Conservation (phyloP, 129 eudicot species). For the Deinandra increscens region DNA sequence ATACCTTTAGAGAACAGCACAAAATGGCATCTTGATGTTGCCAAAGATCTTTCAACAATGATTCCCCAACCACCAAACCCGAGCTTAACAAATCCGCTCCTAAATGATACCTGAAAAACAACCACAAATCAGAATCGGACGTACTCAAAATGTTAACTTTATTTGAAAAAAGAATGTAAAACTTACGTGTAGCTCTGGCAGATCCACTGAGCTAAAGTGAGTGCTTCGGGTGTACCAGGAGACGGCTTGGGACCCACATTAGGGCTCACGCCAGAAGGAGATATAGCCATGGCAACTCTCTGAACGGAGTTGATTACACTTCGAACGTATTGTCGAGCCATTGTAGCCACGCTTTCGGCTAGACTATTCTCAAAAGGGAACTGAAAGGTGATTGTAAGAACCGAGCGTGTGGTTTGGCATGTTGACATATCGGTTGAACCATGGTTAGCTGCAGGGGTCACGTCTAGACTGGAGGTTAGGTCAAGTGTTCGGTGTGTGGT, state of each 20-base stretch:
- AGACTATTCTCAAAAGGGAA: conserved; percentile 74
- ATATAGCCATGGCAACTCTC: conserved; percentile 84
- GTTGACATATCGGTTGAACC: conserved; percentile 53
- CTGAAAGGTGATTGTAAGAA: conserved; percentile 79
- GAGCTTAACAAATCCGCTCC: conserved; percentile 60
- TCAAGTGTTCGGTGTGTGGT: conserved; percentile 69
- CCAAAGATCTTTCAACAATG: conserved; percentile 76
- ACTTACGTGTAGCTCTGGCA: conserved; percentile 74
- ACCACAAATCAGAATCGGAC: conserved; percentile 5
- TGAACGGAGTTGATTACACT: conserved; percentile 76
- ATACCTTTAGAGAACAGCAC: conserved; percentile 77
- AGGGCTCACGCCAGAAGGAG: conserved; percentile 65
- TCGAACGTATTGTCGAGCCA: conserved; percentile 83
- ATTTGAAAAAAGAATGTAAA: not conserved
- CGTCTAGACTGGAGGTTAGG: conserved; percentile 74
- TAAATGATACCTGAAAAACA: conserved; percentile 51
- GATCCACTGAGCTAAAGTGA: conserved; percentile 73
- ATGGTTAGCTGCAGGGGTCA: conserved; percentile 43
- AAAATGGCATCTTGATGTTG: conserved; percentile 69
- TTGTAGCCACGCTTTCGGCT: conserved; percentile 68
- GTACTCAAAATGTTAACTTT: not conserved
- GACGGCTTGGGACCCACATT: conserved; percentile 55
- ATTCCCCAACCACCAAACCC: conserved; percentile 48
- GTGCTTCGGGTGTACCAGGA: conserved; percentile 84
- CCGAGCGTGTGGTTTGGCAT: conserved; percentile 51